These are phyloP conservation scores for Phytophthora palmivora DNA, from an alignment of 352 stramenopile genomes.

Conservation along the genomic window DNA sequence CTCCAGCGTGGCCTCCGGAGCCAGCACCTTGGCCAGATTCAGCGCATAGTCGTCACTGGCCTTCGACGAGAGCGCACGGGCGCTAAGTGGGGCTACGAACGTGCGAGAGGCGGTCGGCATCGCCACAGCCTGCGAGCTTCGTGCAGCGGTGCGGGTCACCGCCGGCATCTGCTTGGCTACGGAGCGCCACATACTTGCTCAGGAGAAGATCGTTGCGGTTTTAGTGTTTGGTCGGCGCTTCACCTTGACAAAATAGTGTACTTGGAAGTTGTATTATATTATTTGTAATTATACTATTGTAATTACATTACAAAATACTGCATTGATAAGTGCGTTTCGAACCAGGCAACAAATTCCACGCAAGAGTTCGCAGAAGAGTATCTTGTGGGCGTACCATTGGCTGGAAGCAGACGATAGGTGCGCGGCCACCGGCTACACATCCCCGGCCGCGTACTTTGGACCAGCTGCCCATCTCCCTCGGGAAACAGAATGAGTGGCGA, in stretches of 20 bases:
- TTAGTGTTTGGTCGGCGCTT: background rate
- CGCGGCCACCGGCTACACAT: conserved; percentile 7
- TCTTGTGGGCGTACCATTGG: conserved; percentile 19
- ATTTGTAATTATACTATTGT: no score
- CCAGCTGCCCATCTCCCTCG: conserved; percentile 25
- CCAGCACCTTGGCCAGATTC: conserved; percentile 68
- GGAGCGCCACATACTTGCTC: conserved; percentile 39
- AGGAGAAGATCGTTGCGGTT: conserved; percentile 26
- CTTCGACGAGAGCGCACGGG: conserved; percentile 30
- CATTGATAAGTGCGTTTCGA: conserved; percentile 17
- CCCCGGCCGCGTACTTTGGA: conserved; percentile 39
- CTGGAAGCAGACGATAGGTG: conserved; percentile 17
- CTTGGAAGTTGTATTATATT: no score
- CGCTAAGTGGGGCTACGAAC: background rate
- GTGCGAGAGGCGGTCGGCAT: background rate
- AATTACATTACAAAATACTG: no score
- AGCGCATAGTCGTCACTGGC: conserved; percentile 44
- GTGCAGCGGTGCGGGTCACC: conserved; percentile 14
- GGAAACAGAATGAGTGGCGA: conserved; percentile 25
- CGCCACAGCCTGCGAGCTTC: conserved; percentile 22
- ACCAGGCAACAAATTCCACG: background rate
- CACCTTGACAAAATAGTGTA: no score
- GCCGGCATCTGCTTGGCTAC: conserved; percentile 38
- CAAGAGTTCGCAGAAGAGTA: conserved; percentile 18
- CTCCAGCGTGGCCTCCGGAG: conserved; percentile 58